Base-by-base conservation (phyloP, 805 yeast genomes). In the Saccharomycopsis capsularis region DNA sequence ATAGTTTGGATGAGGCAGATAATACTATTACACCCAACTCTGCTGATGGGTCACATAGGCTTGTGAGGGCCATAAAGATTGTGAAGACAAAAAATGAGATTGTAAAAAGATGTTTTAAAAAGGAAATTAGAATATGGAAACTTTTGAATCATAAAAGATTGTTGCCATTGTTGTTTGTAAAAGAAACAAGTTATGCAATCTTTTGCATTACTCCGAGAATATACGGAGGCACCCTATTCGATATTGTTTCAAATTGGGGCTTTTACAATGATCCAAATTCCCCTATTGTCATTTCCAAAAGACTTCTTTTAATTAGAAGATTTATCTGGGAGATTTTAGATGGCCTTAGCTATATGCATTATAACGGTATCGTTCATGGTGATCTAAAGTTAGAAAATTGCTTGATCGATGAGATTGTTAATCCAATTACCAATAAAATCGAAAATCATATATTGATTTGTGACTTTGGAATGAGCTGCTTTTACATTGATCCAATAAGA, bases 311-410 rank as follows among this genome's bases (percentile, higher is more conserved):
- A 9, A 60, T 76, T 3, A 57, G 60, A n/a, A 56, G 60, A 9
- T 75, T 75, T 56, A 58, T 74, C 3, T 56, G 63, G 25, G 88
- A 85, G 57, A 70, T 88, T 2, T 72, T 77, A 2, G 62, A 68
- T 11, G 90, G 84, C 0, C 61, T 87, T 11, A 57, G 66, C 45
- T 85, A 82, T 60, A 69, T 88, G 76, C 86, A 81, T 60, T 75
- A 73, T 53, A 68, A 71, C 4, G 66, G 81, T 1, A 70, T 85
- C 29, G 85, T 82, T 6, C 96, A 87, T 59, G 90, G 95, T 2
- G 96, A 87, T 65, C 63, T 87, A 42, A 87, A 87, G 64, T 69
- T 87, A 40, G 96, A 87, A 58, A 87, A 87, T 59, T 85, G 91
- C 53, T 66, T 87, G 40, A 62, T 86, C 24, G 81, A 81, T 53